Percentiles rank a stretch among this genome's conserved stretches.
phyloP scores from a whole-genome alignment of 352 stramenopile genomes.

The Plasmopara halstedii region DNA sequence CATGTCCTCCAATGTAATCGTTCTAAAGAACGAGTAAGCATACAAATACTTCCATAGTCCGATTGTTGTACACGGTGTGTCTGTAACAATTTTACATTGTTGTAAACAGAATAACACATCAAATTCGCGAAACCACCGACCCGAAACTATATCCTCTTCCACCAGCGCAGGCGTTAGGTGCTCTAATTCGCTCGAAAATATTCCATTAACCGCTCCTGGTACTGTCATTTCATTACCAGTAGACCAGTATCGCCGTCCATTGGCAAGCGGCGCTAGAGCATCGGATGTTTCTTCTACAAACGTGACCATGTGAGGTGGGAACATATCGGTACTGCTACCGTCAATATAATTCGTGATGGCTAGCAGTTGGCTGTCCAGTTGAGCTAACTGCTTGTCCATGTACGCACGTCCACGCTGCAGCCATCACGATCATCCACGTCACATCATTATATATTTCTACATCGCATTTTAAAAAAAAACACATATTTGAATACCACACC shows the following conservation, averaged over 20 bases:
- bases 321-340: slow-evolving; percentile 33
- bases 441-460: background rate
- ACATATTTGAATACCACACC: slow-evolving; percentile 14
- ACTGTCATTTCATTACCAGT: slow-evolving; percentile 11
- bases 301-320: slow-evolving; percentile 29
- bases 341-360: slow-evolving; percentile 53
- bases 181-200: slow-evolving; percentile 19
- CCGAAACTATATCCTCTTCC: slow-evolving; percentile 58
- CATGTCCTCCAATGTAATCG: slow-evolving; percentile 50
- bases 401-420: slow-evolving; percentile 37
- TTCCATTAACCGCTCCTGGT: slow-evolving; percentile 12
- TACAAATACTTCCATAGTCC: slow-evolving; percentile 63
- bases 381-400: slow-evolving; percentile 50
- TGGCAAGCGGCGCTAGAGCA: background rate
- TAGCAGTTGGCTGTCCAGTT: slow-evolving; percentile 55
- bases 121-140: slow-evolving; percentile 16
- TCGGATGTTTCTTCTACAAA: slow-evolving; percentile 13
- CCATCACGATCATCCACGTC: background rate
- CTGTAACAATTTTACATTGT: slow-evolving; percentile 16
- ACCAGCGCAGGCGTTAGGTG: slow-evolving; percentile 33
- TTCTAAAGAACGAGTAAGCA: slow-evolving; percentile 57
- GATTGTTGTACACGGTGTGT: slow-evolving; percentile 53
- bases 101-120: background rate
- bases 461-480: background rate
- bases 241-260: slow-evolving; percentile 13